These are phyloP conservation scores for Phaeotremella skinneri DNA, from an alignment of 768 basidiomycete genomes.

Conservation along the genomic window DNA sequence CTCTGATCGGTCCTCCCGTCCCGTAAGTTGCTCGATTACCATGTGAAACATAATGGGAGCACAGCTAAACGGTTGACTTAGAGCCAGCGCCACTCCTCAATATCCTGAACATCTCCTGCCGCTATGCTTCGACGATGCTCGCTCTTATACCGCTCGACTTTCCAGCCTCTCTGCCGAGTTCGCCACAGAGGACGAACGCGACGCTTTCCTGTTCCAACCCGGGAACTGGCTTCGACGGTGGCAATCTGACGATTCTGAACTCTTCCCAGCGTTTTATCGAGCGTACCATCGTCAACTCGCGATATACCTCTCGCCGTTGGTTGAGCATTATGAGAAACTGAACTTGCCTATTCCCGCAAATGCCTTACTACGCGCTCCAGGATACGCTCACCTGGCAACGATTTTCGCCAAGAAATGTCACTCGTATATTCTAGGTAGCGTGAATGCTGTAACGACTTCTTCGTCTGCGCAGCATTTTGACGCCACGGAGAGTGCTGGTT, in stretches of 20 bases:
- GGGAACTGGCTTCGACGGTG: conserved; percentile 55
- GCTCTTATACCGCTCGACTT: conserved; percentile 42
- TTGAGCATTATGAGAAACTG: conserved; percentile 36
- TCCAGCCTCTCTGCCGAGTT: conserved; percentile 33
- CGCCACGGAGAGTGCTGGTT: conserved; percentile 53
- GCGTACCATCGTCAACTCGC: conserved; percentile 55
- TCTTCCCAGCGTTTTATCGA: conserved; percentile 56
- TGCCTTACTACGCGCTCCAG: conserved; percentile 51
- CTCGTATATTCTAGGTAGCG: conserved; percentile 55
- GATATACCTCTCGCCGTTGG: conserved; percentile 40
- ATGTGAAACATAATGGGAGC: too few species aligned
- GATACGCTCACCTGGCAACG: conserved; percentile 54
- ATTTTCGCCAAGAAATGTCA: conserved; percentile 55
- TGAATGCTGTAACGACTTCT: conserved; percentile 55
- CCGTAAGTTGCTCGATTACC: conserved; percentile 22
- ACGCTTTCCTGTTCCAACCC: conserved; percentile 50
- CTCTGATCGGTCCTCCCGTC: conserved; percentile 21
- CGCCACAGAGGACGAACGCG: conserved; percentile 35
- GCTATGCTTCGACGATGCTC: conserved; percentile 48
- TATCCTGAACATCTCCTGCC: conserved; percentile 49
- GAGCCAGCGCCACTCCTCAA: conserved; percentile 16
- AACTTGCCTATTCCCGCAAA: conserved; percentile 37
- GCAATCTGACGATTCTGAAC: conserved; percentile 56
- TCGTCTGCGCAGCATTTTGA: conserved; percentile 48
- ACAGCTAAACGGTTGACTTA: too few species aligned